phyloP scores from a whole-genome alignment of 345 rosid genomes.

The Pistacia atlantica region DNA sequence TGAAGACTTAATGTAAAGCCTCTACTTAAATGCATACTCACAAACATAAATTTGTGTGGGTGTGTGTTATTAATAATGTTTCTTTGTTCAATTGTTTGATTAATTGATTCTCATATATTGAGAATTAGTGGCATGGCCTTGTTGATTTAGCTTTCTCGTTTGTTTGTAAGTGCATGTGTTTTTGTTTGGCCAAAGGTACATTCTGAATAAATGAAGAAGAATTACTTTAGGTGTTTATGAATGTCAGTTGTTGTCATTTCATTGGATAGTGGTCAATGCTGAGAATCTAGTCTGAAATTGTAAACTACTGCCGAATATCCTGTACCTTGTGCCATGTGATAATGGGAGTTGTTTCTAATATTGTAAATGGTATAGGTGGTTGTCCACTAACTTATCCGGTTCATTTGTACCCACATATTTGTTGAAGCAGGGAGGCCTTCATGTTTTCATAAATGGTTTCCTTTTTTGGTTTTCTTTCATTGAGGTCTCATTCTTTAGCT shows the following conservation, averaged over 20 bases:
- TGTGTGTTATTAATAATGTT: not conserved
- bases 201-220: not conserved
- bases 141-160: not conserved
- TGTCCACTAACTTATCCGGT: not conserved
- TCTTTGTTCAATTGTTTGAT: not conserved
- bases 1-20: not conserved
- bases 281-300: not conserved
- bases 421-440: no score
- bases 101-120: not conserved
- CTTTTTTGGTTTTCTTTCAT: no score
- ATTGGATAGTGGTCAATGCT: not conserved
- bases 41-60: not conserved
- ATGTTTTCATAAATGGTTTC: no score
- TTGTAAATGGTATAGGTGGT: not conserved
- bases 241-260: not conserved
- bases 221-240: not conserved
- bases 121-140: not conserved
- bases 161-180: not conserved
- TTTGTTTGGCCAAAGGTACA: not conserved
- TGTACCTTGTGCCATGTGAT: not conserved
- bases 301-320: not conserved
- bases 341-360: not conserved
- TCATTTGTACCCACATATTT: no score
- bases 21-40: not conserved
- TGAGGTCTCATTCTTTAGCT: no score